Evolutionary conservation across 1,284 basidiomycete species (phyloP).

Genomic region (Coniferiporia sulphurascens): DNA sequence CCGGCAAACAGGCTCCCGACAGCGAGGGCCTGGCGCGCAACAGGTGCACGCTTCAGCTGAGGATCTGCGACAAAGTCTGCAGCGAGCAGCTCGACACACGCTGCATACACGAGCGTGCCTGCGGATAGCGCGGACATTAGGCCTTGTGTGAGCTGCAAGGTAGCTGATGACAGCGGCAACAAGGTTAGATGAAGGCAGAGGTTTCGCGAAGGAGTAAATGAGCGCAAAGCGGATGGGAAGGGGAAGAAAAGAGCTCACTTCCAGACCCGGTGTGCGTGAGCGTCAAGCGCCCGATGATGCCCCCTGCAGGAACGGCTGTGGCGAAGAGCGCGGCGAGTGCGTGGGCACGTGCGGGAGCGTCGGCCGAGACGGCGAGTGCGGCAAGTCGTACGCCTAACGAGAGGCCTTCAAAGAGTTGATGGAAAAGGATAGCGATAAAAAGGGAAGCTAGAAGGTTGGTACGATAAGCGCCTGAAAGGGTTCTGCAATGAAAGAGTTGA

Average conservation of each 20-base stretch:
- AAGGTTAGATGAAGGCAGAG: not conserved
- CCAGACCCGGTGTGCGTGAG: conserved; percentile 35
- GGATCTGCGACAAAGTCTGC: conserved; percentile 71
- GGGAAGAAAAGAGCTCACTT: conserved; percentile 23
- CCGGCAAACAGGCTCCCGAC: conserved; percentile 24
- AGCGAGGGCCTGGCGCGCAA: conserved; percentile 28
- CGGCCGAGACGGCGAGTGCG: conserved; percentile 42
- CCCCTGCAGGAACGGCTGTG: conserved; percentile 64
- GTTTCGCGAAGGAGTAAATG: not conserved
- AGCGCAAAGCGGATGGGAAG: not conserved
- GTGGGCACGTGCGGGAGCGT: not conserved
- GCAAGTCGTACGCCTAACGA: conserved; percentile 75
- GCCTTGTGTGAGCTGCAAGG: conserved; percentile 53
- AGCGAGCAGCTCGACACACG: conserved; percentile 77
- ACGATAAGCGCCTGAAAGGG: too few relatives aligned
- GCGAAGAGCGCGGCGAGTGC: conserved; percentile 53
- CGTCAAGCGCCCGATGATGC: conserved; percentile 48
- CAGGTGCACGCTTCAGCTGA: conserved; percentile 29
- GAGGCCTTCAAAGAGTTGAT: conserved; percentile 76
- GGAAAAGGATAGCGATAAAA: conserved; percentile 68
- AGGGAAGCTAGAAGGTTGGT: conserved; percentile 48
- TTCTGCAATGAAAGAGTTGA: too few relatives aligned
- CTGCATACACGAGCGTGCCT: conserved; percentile 74
- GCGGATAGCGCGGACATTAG: conserved; percentile 72
- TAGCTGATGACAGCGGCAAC: not conserved